These are phyloP conservation scores for Pseudognaphalium luteoalbum DNA, from an alignment of 129 eudicot species.

Conservation along the genomic window DNA sequence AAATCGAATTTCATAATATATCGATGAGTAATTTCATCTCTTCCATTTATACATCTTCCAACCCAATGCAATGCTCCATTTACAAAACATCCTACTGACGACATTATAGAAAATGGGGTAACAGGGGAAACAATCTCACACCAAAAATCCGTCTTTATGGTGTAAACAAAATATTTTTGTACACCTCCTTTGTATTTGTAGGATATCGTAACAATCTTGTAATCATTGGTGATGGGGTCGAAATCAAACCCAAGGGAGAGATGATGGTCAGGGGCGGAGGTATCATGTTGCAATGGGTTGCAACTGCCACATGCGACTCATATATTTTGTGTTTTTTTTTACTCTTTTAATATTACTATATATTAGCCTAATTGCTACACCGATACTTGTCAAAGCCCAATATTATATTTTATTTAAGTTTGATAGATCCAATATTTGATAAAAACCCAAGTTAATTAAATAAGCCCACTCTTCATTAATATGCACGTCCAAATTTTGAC, in stretches of 20 bases:
- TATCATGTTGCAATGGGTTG: too few relatives aligned
- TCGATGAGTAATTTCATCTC: neutral
- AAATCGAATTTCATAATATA: constrained; percentile 16
- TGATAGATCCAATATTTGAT: too few relatives aligned
- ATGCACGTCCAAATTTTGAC: too few relatives aligned
- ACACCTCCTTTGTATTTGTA: neutral
- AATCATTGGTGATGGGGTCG: neutral
- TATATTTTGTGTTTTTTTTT: too few relatives aligned
- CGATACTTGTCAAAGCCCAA: too few relatives aligned
- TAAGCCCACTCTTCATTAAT: too few relatives aligned
- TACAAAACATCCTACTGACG: neutral
- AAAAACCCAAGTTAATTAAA: too few relatives aligned
- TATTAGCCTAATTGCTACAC: too few relatives aligned
- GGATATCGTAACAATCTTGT: constrained; percentile 10
- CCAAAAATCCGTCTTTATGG: constrained; percentile 10
- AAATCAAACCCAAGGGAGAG: constrained; percentile 19
- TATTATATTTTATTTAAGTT: too few relatives aligned
- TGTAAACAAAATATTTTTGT: neutral
- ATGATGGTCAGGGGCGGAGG: too few relatives aligned
- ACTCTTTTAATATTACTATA: too few relatives aligned
- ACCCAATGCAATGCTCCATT: constrained; percentile 23
- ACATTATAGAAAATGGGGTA: neutral
- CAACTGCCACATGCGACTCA: too few relatives aligned
- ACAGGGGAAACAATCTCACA: neutral
- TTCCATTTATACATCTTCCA: neutral